Evolutionary conservation across 164 flowering plant species (phyloP), one percentile per base, ranked within the genome.

Genomic region (Tinospora cordifolia): DNA sequence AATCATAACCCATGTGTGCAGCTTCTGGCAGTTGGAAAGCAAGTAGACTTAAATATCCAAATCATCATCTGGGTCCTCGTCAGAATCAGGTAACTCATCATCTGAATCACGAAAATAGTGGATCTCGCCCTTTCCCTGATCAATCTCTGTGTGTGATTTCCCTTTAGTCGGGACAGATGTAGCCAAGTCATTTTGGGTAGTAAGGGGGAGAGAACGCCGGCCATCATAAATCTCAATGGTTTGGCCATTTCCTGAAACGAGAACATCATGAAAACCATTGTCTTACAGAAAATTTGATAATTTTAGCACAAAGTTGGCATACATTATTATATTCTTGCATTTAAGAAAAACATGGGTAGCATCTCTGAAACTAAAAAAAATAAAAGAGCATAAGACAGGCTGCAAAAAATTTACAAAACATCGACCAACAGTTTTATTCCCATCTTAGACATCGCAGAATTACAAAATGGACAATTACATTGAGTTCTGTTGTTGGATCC

Each of bases 51-150:
- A 94, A 70, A 95, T 92, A 76, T 95, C 97, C 83, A 95, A 83
- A 84, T 95, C 96, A 86, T 95, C 99, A 84, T 95, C 98, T 40
- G 98, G 99, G 75, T 92, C 98, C 79, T 95, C 99, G 76, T 95
- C 98, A 24, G 99, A 92, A 80, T 92, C 97, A 24, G 89, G 91
- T 78, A 70, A 78, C 79, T 95, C 99, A 75, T 91, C 98, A 74
- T 95, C 98, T 21, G 97, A 95, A 82, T 95, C 98, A 30, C 97
- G 91, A 54, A 88, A 74, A 82, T 95, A 95, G 68, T 90, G 86
- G 44, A 95, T 95, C 82, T 95, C 87, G 0, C 98, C 98, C 75
- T 71, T 85, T n/a, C 86, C 81, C 58, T 84, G 74, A 49, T 75
- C 73, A 65, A 78, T 78, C 40, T 65, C 73, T 17, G 62, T 70